phyloP scores from a whole-genome alignment of 257 asterid genomes.

The Leptodermis oblonga region DNA sequence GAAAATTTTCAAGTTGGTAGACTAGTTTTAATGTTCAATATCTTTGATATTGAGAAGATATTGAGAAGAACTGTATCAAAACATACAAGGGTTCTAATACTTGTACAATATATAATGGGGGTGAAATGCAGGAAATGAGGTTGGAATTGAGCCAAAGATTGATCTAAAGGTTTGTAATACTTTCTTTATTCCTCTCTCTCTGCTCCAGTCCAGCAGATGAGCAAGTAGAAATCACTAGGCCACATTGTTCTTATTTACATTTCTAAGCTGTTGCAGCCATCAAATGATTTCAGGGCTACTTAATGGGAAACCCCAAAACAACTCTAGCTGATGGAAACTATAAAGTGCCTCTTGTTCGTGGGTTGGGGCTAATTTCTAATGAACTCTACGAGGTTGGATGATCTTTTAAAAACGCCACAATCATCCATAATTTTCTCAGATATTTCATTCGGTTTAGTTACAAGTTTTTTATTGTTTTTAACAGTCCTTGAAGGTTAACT shows the following conservation, averaged over 20 bases:
- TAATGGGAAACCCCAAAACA: constrained; percentile 18
- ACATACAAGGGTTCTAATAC: neutral
- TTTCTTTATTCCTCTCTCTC: neutral
- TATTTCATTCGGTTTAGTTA: neutral
- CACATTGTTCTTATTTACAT: neutral
- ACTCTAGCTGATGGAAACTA: neutral
- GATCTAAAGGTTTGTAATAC: constrained; percentile 19
- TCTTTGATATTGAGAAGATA: neutral
- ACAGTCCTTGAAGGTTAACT: constrained; percentile 20
- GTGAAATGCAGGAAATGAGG: constrained; percentile 19
- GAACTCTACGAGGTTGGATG: constrained; percentile 29
- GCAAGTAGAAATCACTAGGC: no score
- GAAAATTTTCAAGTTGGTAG: neutral
- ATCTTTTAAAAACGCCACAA: neutral
- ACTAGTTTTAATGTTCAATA: neutral
- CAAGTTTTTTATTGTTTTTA: neutral
- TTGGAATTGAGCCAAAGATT: constrained; percentile 18
- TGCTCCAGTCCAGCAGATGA: neutral
- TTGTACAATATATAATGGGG: neutral
- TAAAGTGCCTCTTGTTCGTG: constrained; percentile 22
- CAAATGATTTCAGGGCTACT: constrained; percentile 24
- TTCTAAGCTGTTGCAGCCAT: neutral
- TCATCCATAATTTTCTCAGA: neutral
- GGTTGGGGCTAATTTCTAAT: constrained; percentile 31
- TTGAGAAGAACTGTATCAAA: neutral